Conservation (phyloP, 768 basidiomycete genomes). For the Exidia glandulosa region DNA sequence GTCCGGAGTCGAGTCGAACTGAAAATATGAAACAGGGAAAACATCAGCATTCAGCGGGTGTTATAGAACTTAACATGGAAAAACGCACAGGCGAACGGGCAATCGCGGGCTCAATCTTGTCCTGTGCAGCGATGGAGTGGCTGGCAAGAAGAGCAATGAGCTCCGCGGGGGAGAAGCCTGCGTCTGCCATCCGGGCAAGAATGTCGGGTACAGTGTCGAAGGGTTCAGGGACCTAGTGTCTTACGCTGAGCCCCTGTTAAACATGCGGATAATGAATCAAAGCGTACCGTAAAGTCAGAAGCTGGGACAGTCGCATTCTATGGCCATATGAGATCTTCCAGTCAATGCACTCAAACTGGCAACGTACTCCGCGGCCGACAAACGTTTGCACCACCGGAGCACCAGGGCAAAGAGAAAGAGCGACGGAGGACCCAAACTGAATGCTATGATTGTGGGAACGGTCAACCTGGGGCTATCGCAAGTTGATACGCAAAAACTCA, state of each 20-base stretch:
- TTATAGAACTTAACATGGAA: too few species aligned
- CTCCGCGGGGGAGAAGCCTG: slow-evolving; percentile 23
- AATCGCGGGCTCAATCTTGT: background rate
- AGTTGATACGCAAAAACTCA: slow-evolving; percentile 12
- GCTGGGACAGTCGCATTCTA: slow-evolving; percentile 18
- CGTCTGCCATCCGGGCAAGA: slow-evolving; percentile 22
- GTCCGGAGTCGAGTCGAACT: background rate
- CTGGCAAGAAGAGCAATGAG: slow-evolving; percentile 25
- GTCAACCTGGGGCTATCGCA: background rate
- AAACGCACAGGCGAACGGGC: background rate
- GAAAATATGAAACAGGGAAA: too few species aligned
- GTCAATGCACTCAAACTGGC: too few species aligned
- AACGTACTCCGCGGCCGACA: slow-evolving; percentile 26
- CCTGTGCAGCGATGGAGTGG: slow-evolving; percentile 15
- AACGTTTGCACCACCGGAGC: slow-evolving; percentile 28
- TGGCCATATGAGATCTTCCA: too few species aligned
- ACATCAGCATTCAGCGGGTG: too few species aligned
- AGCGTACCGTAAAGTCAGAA: slow-evolving; percentile 19
- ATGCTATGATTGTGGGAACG: slow-evolving; percentile 11
- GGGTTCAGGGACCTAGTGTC: too few species aligned
- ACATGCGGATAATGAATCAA: too few species aligned
- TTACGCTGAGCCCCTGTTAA: too few species aligned
- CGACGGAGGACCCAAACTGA: slow-evolving; percentile 26
- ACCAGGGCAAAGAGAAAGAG: slow-evolving; percentile 27
- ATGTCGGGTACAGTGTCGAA: slow-evolving; percentile 15